Conservation (phyloP, 2,329 filamentous ascomycete species). For the Arthrobotrys megalospora region DNA sequence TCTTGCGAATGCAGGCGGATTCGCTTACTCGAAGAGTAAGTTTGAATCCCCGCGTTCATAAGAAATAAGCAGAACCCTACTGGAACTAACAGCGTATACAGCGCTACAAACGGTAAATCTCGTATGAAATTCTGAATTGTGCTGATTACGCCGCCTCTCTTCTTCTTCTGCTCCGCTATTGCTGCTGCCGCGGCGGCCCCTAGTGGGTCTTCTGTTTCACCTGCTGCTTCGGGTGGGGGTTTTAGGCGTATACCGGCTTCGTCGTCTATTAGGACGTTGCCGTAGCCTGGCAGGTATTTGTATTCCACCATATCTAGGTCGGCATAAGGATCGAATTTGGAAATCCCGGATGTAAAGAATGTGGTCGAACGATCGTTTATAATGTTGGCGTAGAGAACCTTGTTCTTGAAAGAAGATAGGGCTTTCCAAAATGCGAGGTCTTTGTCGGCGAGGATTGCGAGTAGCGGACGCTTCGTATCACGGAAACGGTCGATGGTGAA, state of each 20-base stretch:
- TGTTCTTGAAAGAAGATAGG: slow-evolving; percentile 81
- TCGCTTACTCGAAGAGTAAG: slow-evolving; percentile 79
- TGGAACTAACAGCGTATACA: slow-evolving; percentile 80
- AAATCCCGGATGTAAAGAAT: slow-evolving; percentile 78
- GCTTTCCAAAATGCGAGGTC: slow-evolving; percentile 88
- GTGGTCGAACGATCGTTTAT: slow-evolving; percentile 83
- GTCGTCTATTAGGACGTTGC: slow-evolving; percentile 81
- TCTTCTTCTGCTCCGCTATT: slow-evolving; percentile 4
- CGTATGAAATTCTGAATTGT: slow-evolving; percentile 66
- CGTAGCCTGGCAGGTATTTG: slow-evolving; percentile 81
- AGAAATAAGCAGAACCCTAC: slow-evolving; percentile 80
- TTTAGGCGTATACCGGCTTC: slow-evolving; percentile 67
- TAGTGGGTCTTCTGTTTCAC: slow-evolving; percentile 59
- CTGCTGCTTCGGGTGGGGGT: slow-evolving; percentile 65
- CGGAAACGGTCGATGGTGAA: slow-evolving; percentile 90
- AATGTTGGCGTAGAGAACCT: slow-evolving; percentile 86
- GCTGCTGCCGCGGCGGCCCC: background rate
- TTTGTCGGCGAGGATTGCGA: slow-evolving; percentile 85
- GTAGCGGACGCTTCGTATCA: slow-evolving; percentile 82
- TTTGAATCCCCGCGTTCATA: slow-evolving; percentile 82
- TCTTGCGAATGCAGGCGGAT: slow-evolving; percentile 80
- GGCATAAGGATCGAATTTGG: slow-evolving; percentile 82
- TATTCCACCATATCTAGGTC: slow-evolving; percentile 78
- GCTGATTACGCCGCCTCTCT: slow-evolving; percentile 21
- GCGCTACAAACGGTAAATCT: slow-evolving; percentile 75